A percentile compares a stretch with the other conserved stretches of the same genome.
Conservation (phyloP, 169 alveolate species). For the Eimeria acervulina region DNA sequence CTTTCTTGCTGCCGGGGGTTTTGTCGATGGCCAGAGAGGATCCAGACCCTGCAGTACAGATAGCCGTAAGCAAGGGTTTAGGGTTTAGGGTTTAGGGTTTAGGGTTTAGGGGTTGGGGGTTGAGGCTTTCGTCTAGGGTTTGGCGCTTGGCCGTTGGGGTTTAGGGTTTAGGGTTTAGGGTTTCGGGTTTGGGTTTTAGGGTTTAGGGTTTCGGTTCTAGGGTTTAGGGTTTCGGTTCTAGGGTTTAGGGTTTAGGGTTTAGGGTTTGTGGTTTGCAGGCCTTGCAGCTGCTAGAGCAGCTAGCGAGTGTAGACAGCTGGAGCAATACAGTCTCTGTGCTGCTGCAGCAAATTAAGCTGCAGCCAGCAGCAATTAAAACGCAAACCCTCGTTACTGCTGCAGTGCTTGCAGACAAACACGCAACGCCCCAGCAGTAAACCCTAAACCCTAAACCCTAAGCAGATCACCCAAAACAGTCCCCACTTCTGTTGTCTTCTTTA, state of each 20-base stretch:
- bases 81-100: too few species aligned
- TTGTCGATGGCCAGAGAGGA: not conserved
- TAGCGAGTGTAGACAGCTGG: slow-evolving; percentile 35
- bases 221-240: too few species aligned
- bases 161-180: not conserved
- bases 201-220: too few species aligned
- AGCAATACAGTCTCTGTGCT: slow-evolving; percentile 76
- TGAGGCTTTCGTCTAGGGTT: too few species aligned
- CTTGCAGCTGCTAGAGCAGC: not conserved
- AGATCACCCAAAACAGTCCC: too few species aligned
- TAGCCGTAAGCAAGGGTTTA: not conserved
- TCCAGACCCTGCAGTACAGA: not conserved
- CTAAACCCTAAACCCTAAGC: slow-evolving; percentile 15
- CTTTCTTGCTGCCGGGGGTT: not conserved
- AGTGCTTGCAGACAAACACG: not conserved
- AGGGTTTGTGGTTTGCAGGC: too few species aligned
- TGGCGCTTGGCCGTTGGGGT: too few species aligned
- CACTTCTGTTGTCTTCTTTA: not conserved
- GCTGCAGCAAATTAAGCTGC: slow-evolving; percentile 74
- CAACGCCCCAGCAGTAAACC: not conserved
- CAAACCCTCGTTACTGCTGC: not conserved
- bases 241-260: too few species aligned
- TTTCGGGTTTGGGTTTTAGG: not conserved
- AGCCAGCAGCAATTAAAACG: slow-evolving; percentile 47
- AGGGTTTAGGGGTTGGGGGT: not conserved